Evolutionary conservation across 805 yeast species (phyloP).

Genomic region (Isabelozyma pseudorhagii): DNA sequence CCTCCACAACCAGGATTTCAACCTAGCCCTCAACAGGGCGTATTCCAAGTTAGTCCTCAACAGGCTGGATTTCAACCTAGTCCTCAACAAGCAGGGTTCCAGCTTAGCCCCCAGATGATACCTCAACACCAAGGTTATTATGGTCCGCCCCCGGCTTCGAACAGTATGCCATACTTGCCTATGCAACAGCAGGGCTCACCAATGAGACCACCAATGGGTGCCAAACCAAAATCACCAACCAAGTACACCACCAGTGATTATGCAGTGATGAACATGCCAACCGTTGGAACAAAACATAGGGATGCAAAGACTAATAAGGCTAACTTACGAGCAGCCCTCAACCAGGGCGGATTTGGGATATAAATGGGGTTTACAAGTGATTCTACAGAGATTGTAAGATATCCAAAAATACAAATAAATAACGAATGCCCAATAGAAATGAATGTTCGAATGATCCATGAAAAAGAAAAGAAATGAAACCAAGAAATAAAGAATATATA

Average conservation of each 20-base stretch:
- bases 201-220: neutral
- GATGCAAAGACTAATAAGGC: constrained; percentile 50
- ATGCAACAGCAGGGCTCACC: neutral
- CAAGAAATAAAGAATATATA: neutral
- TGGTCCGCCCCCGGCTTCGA: neutral
- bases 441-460: neutral
- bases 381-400: too few species aligned
- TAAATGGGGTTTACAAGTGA: constrained; percentile 14
- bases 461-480: neutral
- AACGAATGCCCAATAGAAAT: constrained; percentile 2
- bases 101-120: neutral
- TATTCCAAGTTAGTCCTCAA: constrained; percentile 2
- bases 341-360: constrained; percentile 68
- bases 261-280: constrained; percentile 48
- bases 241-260: constrained; percentile 37
- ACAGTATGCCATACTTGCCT: neutral
- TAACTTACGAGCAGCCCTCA: constrained; percentile 59
- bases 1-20: constrained; percentile 11
- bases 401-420: neutral
- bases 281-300: constrained; percentile 31
- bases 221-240: neutral
- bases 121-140: constrained; percentile 1
- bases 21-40: neutral
- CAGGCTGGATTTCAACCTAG: neutral
- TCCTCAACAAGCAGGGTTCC: neutral